Percentiles rank a stretch among this genome's conserved stretches.
Evolutionary conservation across 2,329 filamentous ascomycete genomes (phyloP).

Genomic region (Ophiostoma pallidulum): DNA sequence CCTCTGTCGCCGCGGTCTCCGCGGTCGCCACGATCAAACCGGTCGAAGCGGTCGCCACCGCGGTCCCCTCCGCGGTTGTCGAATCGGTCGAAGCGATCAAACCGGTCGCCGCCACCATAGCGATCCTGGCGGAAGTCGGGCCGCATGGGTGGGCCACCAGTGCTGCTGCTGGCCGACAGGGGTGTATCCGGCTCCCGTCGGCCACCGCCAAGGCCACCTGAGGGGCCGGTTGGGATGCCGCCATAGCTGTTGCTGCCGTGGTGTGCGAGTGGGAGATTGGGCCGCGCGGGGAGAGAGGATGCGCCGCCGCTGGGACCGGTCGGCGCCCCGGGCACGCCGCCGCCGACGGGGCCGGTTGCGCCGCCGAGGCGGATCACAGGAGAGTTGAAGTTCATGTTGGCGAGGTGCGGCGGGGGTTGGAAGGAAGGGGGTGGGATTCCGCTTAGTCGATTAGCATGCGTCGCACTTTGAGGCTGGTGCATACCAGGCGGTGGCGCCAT

Average conservation of each 20-base stretch:
- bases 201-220: slow-evolving; percentile 34
- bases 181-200: slow-evolving; percentile 38
- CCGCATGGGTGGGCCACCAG: slow-evolving; percentile 6
- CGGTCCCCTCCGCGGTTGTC: neutral
- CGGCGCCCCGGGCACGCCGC: neutral
- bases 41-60: neutral
- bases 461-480: slow-evolving; percentile 57
- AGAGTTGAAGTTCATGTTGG: slow-evolving; percentile 96
- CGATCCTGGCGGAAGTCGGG: slow-evolving; percentile 14
- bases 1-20: neutral
- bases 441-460: slow-evolving; percentile 70
- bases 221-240: neutral
- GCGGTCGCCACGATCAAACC: neutral
- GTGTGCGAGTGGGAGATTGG: slow-evolving; percentile 47
- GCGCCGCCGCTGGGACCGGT: slow-evolving; percentile 11
- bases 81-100: neutral
- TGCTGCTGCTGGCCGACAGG: slow-evolving; percentile 23
- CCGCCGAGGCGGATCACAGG: slow-evolving; percentile 91
- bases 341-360: slow-evolving; percentile 31
- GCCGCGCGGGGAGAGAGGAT: slow-evolving; percentile 15
- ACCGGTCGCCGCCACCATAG: neutral
- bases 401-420: slow-evolving; percentile 82
- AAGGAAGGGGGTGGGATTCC: slow-evolving; percentile 76
- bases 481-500: slow-evolving; percentile 70
- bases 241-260: slow-evolving; percentile 11